Evolutionary conservation across 495 filamentous ascomycete genomes (phyloP), one percentile per base, ranked within the genome.

Genomic region (Paragyromitra xinjiangensis): DNA sequence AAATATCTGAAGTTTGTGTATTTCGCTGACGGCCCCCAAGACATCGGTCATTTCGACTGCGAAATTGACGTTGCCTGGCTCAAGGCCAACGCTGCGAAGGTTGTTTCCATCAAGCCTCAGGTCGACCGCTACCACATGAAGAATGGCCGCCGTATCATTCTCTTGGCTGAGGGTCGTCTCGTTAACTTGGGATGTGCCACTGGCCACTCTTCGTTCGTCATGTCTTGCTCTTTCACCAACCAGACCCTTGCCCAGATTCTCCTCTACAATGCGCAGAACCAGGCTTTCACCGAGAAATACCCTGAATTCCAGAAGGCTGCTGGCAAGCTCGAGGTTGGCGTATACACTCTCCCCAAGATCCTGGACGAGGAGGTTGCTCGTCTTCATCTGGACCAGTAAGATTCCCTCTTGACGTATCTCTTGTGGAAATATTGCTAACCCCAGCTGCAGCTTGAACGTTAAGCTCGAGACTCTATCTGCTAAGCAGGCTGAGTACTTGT

Each of bases 191-290:
- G 95, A 85, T 99, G 95, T 87, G 95, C 95, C 83, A 99, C 95
- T 73, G 95, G 95, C 75, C 95, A 99, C 92, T 97, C 94, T 81
- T 98, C 95, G 62, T 99, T 99, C 87, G 95, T 99, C 89, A 83
- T 99, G 95, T 97, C 93, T 79, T 99, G 95, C 92, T 98, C 94
- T 76, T 99, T 99, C 92, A 97, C 95, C 88, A 99, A 99, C 91
- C 95, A 99, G 89, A 95, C 98, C 78, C 93, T 99, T 84, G 95
- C 95, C 37, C 95, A 99, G 88, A 99, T 99, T 86, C 92, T 97
- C 88, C 88, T 99, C 78, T 99, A 86, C 92, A 98, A 98, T 91
- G 90, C 91, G 81, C 88, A 91, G 84, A 95, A 99, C 82, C 88
- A 87, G 82, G 91, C 86, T 65, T 99, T 98, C 85, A 89, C 92